Evolutionary conservation across 78 protist species (phyloP).

Genomic region (Cavenderia fasciculata): DNA sequence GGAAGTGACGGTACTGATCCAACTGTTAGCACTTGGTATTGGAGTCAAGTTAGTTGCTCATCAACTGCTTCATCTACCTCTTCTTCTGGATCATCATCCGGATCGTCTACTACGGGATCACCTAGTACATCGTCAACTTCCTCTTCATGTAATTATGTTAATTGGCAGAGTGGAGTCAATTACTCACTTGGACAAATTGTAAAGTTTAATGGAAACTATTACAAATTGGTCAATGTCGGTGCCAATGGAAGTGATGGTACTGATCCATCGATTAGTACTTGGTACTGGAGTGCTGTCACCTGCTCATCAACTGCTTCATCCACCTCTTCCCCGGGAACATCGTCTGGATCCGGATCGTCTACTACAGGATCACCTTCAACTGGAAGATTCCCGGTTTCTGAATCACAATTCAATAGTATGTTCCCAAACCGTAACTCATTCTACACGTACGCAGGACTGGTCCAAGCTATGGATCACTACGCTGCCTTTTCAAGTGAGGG

Average conservation of each 20-base stretch:
- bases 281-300: no score
- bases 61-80: neutral
- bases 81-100: neutral
- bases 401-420: neutral
- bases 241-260: neutral
- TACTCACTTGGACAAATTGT: neutral
- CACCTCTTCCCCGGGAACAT: neutral
- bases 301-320: no score
- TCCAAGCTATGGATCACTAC: neutral
- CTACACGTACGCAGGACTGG: neutral
- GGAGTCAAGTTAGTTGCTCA: no score
- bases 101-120: neutral
- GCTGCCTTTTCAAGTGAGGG: neutral
- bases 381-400: neutral
- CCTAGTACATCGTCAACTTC: no score
- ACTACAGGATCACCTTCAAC: neutral
- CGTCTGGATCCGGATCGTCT: neutral
- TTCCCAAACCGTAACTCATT: neutral
- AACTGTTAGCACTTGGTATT: no score
- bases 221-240: neutral
- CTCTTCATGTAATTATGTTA: neutral
- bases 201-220: neutral
- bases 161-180: neutral
- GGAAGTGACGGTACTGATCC: neutral
- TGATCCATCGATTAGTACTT: no score